These are phyloP conservation scores for Phylloporus sp. DNA, from an alignment of 768 basidiomycete genomes.

Conservation along the genomic window DNA sequence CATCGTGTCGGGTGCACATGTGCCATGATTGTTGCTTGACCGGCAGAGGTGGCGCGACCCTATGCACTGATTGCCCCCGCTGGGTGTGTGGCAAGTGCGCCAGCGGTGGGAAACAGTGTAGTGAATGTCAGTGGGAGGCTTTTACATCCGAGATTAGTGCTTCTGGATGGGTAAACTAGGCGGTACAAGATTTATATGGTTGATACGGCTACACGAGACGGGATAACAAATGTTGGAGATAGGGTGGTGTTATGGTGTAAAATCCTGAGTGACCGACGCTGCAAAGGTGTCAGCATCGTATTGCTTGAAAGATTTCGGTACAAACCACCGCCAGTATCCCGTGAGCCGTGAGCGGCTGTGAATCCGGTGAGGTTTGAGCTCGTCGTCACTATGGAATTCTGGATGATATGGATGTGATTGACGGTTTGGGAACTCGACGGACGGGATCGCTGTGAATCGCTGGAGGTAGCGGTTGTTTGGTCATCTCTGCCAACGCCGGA, in stretches of 20 bases:
- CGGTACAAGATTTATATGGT: background rate
- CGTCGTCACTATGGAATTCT: conserved; percentile 4
- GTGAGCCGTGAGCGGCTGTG: background rate
- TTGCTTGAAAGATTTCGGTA: background rate
- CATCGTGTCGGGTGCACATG: too few relatives aligned
- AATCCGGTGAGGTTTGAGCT: background rate
- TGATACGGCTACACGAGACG: background rate
- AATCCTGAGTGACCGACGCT: background rate
- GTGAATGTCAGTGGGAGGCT: too few relatives aligned
- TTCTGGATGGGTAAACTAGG: too few relatives aligned
- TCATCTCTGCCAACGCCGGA: background rate
- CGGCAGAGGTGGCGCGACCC: too few relatives aligned
- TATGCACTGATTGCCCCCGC: too few relatives aligned
- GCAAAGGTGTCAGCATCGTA: background rate
- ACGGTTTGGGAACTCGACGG: background rate
- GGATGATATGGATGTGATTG: background rate
- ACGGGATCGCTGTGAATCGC: background rate
- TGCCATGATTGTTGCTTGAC: too few relatives aligned
- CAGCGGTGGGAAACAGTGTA: too few relatives aligned
- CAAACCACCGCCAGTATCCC: conserved; percentile 1
- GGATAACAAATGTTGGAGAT: background rate
- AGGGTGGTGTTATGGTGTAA: background rate
- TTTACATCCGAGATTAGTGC: too few relatives aligned
- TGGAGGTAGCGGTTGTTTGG: background rate
- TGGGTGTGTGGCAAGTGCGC: too few relatives aligned